These are phyloP conservation scores for Brassica carinata DNA, from an alignment of 345 rosid genomes.

Conservation along the genomic window DNA sequence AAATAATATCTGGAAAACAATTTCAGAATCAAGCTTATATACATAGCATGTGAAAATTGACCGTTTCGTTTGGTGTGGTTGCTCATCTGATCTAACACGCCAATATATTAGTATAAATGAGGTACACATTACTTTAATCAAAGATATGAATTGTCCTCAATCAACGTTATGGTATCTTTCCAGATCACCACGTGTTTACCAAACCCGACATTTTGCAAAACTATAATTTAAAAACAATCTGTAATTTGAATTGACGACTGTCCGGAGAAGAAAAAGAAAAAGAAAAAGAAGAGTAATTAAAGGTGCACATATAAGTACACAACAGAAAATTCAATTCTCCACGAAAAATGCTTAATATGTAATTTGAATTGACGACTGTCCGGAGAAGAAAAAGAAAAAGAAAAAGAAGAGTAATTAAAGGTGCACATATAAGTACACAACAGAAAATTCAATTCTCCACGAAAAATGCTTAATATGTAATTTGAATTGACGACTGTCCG, in stretches of 20 bases:
- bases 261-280: not conserved
- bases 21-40: not conserved
- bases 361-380: slow-evolving; percentile 29
- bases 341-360: too few species aligned
- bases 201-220: slow-evolving; percentile 38
- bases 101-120: not conserved
- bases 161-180: slow-evolving; percentile 22
- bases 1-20: not conserved
- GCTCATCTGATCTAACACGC: slow-evolving; percentile 25
- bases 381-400: not conserved
- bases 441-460: not conserved
- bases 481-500: slow-evolving; percentile 29
- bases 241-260: slow-evolving; percentile 26
- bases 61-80: slow-evolving; percentile 35
- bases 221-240: not conserved
- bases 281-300: not conserved
- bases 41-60: slow-evolving; percentile 30
- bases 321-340: not conserved
- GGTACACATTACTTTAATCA: slow-evolving; percentile 18
- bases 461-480: too few species aligned
- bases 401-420: not conserved
- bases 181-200: slow-evolving; percentile 35
- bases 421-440: not conserved
- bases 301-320: not conserved
- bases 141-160: slow-evolving; percentile 11